Percentiles rank a stretch among this genome's conserved stretches.
Evolutionary conservation across 2,329 filamentous ascomycete genomes (phyloP).

Genomic region (Fusarium redolens): DNA sequence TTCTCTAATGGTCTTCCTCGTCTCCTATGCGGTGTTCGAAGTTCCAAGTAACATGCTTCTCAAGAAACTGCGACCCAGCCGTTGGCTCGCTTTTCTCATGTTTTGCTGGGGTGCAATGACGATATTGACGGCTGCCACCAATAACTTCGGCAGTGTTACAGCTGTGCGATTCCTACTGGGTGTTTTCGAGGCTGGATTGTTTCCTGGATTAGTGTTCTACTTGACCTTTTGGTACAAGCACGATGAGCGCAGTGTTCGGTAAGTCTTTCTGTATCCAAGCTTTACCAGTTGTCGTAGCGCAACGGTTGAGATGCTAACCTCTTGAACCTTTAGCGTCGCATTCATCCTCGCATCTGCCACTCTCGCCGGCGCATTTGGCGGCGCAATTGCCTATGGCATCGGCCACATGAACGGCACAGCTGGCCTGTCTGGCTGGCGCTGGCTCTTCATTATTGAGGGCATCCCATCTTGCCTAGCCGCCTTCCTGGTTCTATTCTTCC

Average conservation of each 20-base stretch:
- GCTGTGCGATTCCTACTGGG: slow-evolving; percentile 76
- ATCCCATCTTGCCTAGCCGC: slow-evolving; percentile 73
- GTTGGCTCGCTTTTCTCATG: slow-evolving; percentile 75
- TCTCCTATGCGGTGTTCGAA: slow-evolving; percentile 70
- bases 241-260: slow-evolving; percentile 73
- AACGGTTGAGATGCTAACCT: slow-evolving; percentile 21
- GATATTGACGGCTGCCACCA: slow-evolving; percentile 72
- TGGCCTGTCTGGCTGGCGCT: slow-evolving; percentile 76
- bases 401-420: slow-evolving; percentile 74
- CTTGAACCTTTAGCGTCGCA: slow-evolving; percentile 62
- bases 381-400: slow-evolving; percentile 77
- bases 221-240: slow-evolving; percentile 81
- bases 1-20: slow-evolving; percentile 69
- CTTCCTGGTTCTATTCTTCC: slow-evolving; percentile 71
- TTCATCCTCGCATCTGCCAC: slow-evolving; percentile 77
- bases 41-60: slow-evolving; percentile 75
- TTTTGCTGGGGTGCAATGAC: slow-evolving; percentile 75
- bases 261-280: slow-evolving; percentile 11
- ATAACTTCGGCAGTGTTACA: slow-evolving; percentile 71
- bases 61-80: slow-evolving; percentile 70
- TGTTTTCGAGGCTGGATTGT: slow-evolving; percentile 76
- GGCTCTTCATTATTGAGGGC: slow-evolving; percentile 72
- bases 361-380: slow-evolving; percentile 77
- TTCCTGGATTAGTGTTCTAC: slow-evolving; percentile 69
- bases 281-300: background rate